Evolutionary conservation across 306 rosid genomes (phyloP), one percentile per base, ranked within the genome.

Genomic region (Pyrus pyrifolia): DNA sequence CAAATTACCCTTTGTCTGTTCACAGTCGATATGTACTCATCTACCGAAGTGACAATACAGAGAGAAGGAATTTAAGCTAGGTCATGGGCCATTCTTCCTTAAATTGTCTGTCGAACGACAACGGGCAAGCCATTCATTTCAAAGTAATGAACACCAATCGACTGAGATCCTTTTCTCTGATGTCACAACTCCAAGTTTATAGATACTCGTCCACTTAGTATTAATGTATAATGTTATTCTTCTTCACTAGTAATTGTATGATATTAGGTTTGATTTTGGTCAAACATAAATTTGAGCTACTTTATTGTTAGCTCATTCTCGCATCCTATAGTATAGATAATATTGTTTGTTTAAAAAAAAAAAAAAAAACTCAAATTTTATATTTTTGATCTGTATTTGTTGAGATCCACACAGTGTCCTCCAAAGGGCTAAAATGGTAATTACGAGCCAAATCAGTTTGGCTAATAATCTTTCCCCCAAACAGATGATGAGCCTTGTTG

Each of bases 1-100:
- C 77, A 52, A 67, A 62, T 27, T 78, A 68, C 38, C 60, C 79
- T 84, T 84, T 88, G 84, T 80, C 84, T 65, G 71, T 70, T 78
- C 72, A 18, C 21, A 7, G 25, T 72, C 71, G 25, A 64, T 74
- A 33, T 68, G 75, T 70, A 70, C 59, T 4, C 27, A 49, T 46
- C 69, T 1, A 51, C 5, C 3, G 2, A 51, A 11, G 21, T 19
- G 75, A 52, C 74, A 51, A 10, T 11, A 3, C n/a, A 5, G 9
- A 13, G 29, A 29, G 19, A 57, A 44, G 10, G 45, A 42, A 27
- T 44, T 73, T 42, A 51, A 52, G 63, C 46, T 21, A 4, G 18
- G 25, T 51, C 74, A 51, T 30, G 62, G 63, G n/a, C 64, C 75
- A 53, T 52, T 10, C 29, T 19, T 22, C 52, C 58, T 55, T 35